Evolutionary conservation across 2,329 filamentous ascomycete species (phyloP), one percentile per base, ranked within the genome.

Genomic region (Talaromyces verruculosus): DNA sequence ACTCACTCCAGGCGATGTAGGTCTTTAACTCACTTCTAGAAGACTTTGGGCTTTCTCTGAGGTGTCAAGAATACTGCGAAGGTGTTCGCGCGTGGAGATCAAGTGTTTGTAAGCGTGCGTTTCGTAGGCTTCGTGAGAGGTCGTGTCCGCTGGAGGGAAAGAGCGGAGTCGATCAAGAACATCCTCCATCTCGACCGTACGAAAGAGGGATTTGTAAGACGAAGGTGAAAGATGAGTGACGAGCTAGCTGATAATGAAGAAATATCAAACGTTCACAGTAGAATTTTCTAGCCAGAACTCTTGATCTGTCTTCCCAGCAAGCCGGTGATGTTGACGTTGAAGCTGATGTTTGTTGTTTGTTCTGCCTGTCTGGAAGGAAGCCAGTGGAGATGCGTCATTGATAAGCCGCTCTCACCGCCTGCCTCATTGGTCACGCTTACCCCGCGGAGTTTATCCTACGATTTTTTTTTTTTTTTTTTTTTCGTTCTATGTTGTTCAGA

Each of bases 101-200:
- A 81, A 70, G 59, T 81, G 74, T n/a, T 75, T 69, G 57, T 72
- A 76, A 59, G 82, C 78, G 39, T 75, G 76, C 37, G 76, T 75
- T 67, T 84, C 81, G 71, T 83, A 84, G 63, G 76, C 73, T 39
- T 76, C 71, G 64, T 81, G 76, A 72, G 37, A 77, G 68, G 25
- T 74, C 68, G n/a, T 45, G 25, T 74, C 71, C 45, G 76, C 73
- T 65, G 78, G 73, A 22, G 80, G 79, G 39, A 81, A 80, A 8
- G 78, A 73, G 41, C 78, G 73, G 41, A 82, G 70, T 61, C 72
- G 73, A 10, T 73, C 69, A 5, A 81, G 73, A 37, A 79, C 60
- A 19, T 78, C 75, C 43, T 69, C 67, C 71, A 72, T 75, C 10
- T 67, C 25, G 53, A 22, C 33, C 17, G 2, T 37, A n/a, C 5